Conservation (phyloP, 2,329 filamentous ascomycete genomes). For the Penicillium concentricum region DNA sequence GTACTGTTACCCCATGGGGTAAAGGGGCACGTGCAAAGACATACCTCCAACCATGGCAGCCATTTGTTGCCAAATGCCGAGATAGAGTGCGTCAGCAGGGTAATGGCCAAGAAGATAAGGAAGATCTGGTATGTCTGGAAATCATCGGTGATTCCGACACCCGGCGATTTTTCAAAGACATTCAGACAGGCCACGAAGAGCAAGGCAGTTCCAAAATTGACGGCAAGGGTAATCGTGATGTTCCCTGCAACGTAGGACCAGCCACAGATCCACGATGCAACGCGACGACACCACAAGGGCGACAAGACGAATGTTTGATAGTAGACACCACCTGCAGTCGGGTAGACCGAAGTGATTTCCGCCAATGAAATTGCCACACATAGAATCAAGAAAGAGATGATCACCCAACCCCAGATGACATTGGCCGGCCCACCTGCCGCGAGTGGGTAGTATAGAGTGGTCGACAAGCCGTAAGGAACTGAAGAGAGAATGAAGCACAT, state of each 20-base stretch:
- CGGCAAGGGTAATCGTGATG: constrained; percentile 72
- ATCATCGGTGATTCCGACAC: constrained; percentile 55
- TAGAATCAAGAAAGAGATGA: constrained; percentile 62
- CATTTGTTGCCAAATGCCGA: constrained; percentile 55
- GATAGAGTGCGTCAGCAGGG: constrained; percentile 56
- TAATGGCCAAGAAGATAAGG: constrained; percentile 68
- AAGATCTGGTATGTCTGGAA: constrained; percentile 63
- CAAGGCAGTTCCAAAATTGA: constrained; percentile 67
- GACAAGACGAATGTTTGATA: constrained; percentile 67
- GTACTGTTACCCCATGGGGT: constrained; percentile 38
- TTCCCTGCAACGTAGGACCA: constrained; percentile 77
- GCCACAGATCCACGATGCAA: constrained; percentile 66
- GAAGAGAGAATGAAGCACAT: constrained; percentile 67
- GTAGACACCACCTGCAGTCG: constrained; percentile 67
- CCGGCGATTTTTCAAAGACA: constrained; percentile 51
- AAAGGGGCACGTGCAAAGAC: constrained; percentile 44
- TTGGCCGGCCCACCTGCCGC: constrained; percentile 68
- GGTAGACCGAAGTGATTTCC: constrained; percentile 67
- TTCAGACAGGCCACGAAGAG: constrained; percentile 58
- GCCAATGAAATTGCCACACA: constrained; percentile 64
- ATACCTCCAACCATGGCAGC: constrained; percentile 64
- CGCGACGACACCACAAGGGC: constrained; percentile 61
- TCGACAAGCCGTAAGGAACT: constrained; percentile 63
- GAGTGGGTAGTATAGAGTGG: constrained; percentile 67
- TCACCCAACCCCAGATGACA: constrained; percentile 67